These are phyloP conservation scores for Melampsora americana DNA, from an alignment of 1,284 basidiomycete species.

Conservation along the genomic window DNA sequence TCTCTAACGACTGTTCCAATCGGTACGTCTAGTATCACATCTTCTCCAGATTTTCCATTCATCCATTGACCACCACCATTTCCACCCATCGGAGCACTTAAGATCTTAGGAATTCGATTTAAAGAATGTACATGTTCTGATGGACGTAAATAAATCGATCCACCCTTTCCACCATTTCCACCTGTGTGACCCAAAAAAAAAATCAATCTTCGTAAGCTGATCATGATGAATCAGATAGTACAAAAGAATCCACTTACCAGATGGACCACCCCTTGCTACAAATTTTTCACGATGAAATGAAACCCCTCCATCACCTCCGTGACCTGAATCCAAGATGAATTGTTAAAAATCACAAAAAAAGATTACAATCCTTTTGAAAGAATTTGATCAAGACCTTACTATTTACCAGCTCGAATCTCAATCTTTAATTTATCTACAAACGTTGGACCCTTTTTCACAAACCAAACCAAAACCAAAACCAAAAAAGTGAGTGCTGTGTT, in stretches of 20 bases:
- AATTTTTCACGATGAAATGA: conserved; percentile 44
- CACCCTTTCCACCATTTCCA: conserved; percentile 82
- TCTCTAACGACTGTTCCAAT: conserved; percentile 82
- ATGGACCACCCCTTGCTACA: conserved; percentile 44
- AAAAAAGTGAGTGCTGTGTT: neutral
- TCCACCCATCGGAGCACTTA: conserved; percentile 66
- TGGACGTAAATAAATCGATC: conserved; percentile 76
- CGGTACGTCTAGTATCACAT: conserved; percentile 74
- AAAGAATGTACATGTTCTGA: conserved; percentile 73
- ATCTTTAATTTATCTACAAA: conserved; percentile 78
- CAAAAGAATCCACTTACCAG: too few relatives aligned
- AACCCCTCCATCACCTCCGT: conserved; percentile 44
- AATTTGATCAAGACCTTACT: conserved; percentile 45
- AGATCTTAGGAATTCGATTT: conserved; percentile 65
- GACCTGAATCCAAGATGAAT: conserved; percentile 14
- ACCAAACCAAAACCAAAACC: neutral
- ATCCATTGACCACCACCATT: conserved; percentile 78
- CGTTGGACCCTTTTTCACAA: conserved; percentile 63
- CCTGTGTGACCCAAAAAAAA: conserved; percentile 62
- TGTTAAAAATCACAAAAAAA: conserved; percentile 29
- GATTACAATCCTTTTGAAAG: too few relatives aligned
- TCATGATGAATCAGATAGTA: too few relatives aligned
- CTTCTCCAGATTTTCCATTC: conserved; percentile 70
- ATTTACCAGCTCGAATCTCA: conserved; percentile 68
- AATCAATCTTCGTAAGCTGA: too few relatives aligned